phyloP scores from a whole-genome alignment of 73 alveolate species.

The Paramecium octaurelia region DNA sequence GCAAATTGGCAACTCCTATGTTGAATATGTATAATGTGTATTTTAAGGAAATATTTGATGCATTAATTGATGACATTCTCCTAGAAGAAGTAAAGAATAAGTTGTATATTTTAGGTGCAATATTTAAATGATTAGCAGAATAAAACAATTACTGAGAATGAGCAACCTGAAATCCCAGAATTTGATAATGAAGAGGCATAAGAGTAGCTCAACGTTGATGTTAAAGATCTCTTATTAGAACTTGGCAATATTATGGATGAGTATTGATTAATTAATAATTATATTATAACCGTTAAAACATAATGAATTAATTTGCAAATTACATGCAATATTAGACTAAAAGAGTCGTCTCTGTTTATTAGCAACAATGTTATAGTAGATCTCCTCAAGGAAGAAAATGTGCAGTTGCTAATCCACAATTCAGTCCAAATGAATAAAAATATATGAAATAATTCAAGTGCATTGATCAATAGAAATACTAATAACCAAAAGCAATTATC shows the following conservation, averaged over 20 bases:
- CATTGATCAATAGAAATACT: not conserved
- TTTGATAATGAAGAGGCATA: not conserved
- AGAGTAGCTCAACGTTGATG: not conserved
- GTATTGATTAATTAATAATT: slow-evolving; percentile 21
- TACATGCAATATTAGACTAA: not conserved
- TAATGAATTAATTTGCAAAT: slow-evolving; percentile 30
- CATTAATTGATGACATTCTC: not conserved
- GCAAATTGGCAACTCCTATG: not conserved
- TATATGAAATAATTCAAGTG: not conserved
- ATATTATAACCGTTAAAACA: slow-evolving; percentile 2
- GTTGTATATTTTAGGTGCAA: too few species aligned
- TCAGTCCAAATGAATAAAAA: not conserved
- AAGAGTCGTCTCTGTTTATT: not conserved
- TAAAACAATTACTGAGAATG: not conserved
- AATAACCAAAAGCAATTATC: not conserved
- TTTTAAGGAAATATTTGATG: not conserved
- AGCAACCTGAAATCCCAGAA: not conserved
- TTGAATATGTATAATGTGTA: not conserved
- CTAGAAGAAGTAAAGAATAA: not conserved
- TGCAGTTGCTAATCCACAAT: not conserved
- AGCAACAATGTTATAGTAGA: not conserved
- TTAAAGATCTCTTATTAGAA: not conserved
- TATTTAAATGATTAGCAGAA: not conserved
- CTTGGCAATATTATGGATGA: not conserved
- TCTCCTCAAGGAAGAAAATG: not conserved